These are phyloP conservation scores for Naganishia cerealis DNA, from an alignment of 1,284 basidiomycete species.

Conservation along the genomic window DNA sequence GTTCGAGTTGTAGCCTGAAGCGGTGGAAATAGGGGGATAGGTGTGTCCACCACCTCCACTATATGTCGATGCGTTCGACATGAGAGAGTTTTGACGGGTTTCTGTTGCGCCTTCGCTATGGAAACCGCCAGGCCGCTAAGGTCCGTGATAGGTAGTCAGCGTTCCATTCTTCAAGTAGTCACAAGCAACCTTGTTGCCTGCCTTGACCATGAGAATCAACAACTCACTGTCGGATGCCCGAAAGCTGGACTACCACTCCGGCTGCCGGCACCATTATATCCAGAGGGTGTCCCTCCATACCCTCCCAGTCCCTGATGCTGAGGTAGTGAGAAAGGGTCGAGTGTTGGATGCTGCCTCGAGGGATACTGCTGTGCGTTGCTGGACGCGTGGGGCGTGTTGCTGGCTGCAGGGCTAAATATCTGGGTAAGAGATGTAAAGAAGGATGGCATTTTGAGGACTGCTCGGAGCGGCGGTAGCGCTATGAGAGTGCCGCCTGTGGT, in stretches of 20 bases:
- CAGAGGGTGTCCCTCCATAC: neutral
- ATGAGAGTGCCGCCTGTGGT: neutral
- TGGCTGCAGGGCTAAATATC: slow-evolving; percentile 24
- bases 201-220: neutral
- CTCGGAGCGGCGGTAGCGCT: neutral
- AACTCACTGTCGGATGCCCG: slow-evolving; percentile 10
- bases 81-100: slow-evolving; percentile 14
- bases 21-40: slow-evolving; percentile 16
- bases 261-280: slow-evolving; percentile 17
- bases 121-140: slow-evolving; percentile 9
- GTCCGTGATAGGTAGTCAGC: neutral
- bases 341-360: slow-evolving; percentile 4
- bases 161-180: neutral
- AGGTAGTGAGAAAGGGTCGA: slow-evolving; percentile 14
- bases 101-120: slow-evolving; percentile 18
- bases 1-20: slow-evolving; percentile 11
- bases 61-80: slow-evolving; percentile 20
- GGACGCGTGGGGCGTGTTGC: neutral
- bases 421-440: slow-evolving; percentile 23
- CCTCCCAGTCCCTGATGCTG: slow-evolving; percentile 14
- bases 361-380: slow-evolving; percentile 9
- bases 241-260: slow-evolving; percentile 24
- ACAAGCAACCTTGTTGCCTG: neutral
- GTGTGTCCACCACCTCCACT: slow-evolving; percentile 18
- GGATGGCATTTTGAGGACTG: slow-evolving; percentile 12